A percentile compares a stretch with the other conserved stretches of the same genome.
phyloP scores from a whole-genome alignment of 768 basidiomycete genomes.

The Dentipellis fragilis region DNA sequence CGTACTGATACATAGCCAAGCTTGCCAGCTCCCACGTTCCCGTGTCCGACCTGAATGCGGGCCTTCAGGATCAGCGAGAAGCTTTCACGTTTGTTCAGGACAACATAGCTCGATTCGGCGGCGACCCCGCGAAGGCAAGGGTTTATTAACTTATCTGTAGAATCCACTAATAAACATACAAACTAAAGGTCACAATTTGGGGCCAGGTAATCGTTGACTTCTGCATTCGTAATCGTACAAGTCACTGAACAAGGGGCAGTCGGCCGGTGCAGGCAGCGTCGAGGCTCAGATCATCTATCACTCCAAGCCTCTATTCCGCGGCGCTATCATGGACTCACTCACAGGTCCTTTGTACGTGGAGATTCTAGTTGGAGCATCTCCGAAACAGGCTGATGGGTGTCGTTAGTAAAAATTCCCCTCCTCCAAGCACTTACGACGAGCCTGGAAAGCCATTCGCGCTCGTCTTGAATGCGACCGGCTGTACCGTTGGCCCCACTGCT shows the following conservation, averaged over 20 bases:
- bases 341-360: slow-evolving; percentile 36
- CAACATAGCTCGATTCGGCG: slow-evolving; percentile 41
- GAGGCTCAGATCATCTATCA: slow-evolving; percentile 35
- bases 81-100: slow-evolving; percentile 50
- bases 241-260: slow-evolving; percentile 19
- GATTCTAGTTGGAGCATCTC: background rate
- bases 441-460: slow-evolving; percentile 40
- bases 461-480: slow-evolving; percentile 36
- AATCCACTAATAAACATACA: too few species aligned
- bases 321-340: slow-evolving; percentile 39
- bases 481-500: slow-evolving; percentile 27
- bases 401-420: slow-evolving; percentile 40
- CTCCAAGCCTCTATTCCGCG: slow-evolving; percentile 31
- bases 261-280: slow-evolving; percentile 39
- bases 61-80: slow-evolving; percentile 40
- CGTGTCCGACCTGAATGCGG: slow-evolving; percentile 29
- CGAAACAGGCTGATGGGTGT: background rate
- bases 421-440: slow-evolving; percentile 37
- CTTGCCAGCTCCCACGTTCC: slow-evolving; percentile 34
- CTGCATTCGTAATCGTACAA: background rate
- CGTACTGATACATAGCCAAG: slow-evolving; percentile 13
- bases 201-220: slow-evolving; percentile 27
- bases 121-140: slow-evolving; percentile 36
- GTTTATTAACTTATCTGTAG: background rate
- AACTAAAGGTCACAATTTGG: slow-evolving; percentile 38